Conservation (phyloP, 2,329 filamentous ascomycete species). For the Ascochyta fabae region DNA sequence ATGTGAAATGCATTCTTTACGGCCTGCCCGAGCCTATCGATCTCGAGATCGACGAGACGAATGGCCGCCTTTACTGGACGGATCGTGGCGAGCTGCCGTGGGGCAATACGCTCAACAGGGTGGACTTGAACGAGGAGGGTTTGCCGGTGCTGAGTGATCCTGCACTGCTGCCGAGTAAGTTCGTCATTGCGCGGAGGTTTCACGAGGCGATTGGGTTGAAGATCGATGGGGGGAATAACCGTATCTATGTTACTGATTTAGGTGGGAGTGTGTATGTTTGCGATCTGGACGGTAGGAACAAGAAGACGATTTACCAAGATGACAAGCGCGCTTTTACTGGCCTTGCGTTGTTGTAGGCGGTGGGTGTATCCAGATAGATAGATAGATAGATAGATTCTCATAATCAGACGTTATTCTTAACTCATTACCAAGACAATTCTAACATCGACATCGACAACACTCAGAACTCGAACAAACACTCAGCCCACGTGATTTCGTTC, state of each 20-base stretch:
- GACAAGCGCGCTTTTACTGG: slow-evolving; percentile 21
- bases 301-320: slow-evolving; percentile 19
- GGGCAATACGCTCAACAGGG: slow-evolving; percentile 61
- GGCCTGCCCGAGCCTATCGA: slow-evolving; percentile 56
- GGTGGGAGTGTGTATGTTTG: slow-evolving; percentile 23
- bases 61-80: slow-evolving; percentile 63
- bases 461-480: too few species aligned
- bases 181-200: slow-evolving; percentile 24
- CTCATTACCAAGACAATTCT: too few species aligned
- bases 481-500: slow-evolving; percentile 8
- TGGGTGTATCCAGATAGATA: background rate
- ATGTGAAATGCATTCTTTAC: slow-evolving; percentile 36
- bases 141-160: slow-evolving; percentile 20
- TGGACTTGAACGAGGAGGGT: slow-evolving; percentile 39
- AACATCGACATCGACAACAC: too few species aligned
- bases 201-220: slow-evolving; percentile 34
- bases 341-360: slow-evolving; percentile 9
- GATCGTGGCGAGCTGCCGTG: slow-evolving; percentile 64
- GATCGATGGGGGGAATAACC: slow-evolving; percentile 13
- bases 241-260: slow-evolving; percentile 28
- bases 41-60: slow-evolving; percentile 59
- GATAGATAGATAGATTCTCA: too few species aligned
- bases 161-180: background rate
- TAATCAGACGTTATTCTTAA: too few species aligned
- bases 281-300: slow-evolving; percentile 21